Evolutionary conservation across 2,329 filamentous ascomycete genomes (phyloP).

Genomic region (Monosporascus sp.): DNA sequence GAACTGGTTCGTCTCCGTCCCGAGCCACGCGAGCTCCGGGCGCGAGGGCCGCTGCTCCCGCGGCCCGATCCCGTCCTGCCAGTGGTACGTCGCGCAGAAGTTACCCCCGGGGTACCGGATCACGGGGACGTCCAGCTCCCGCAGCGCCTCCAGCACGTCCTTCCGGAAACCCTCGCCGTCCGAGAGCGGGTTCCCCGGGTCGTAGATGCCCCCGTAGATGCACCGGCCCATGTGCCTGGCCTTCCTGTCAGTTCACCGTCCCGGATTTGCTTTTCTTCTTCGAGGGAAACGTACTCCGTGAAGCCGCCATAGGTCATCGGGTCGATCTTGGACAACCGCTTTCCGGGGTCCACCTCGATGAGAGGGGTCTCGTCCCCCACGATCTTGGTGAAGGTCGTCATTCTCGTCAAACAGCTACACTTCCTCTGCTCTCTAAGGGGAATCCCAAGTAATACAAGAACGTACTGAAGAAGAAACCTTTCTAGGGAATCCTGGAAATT

Average conservation of each 20-base stretch:
- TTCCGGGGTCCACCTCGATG: conserved; percentile 60
- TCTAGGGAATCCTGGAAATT: too few species aligned
- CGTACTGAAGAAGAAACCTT: background rate
- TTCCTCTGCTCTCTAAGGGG: too few species aligned
- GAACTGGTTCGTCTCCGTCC: conserved; percentile 71
- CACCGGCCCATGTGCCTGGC: conserved; percentile 79
- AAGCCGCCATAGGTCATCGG: conserved; percentile 81
- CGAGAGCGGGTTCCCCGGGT: conserved; percentile 67
- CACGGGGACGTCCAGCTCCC: conserved; percentile 70
- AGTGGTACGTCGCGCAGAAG: conserved; percentile 81
- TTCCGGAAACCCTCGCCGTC: conserved; percentile 72
- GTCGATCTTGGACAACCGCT: conserved; percentile 68
- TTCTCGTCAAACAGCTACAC: conserved; percentile 35
- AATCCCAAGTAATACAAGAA: background rate
- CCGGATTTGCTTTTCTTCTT: background rate
- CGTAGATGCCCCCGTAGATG: conserved; percentile 83
- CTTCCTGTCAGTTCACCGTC: background rate
- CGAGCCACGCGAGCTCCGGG: conserved; percentile 75
- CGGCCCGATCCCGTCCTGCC: conserved; percentile 76
- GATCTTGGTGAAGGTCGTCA: conserved; percentile 71
- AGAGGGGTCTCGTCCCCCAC: conserved; percentile 53
- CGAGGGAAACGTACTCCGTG: conserved; percentile 48
- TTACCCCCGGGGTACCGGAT: conserved; percentile 80
- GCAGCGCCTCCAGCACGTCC: conserved; percentile 70
- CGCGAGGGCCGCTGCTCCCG: conserved; percentile 59